Conservation (phyloP, 2,329 filamentous ascomycete genomes). For the Calonectria pteridis region DNA sequence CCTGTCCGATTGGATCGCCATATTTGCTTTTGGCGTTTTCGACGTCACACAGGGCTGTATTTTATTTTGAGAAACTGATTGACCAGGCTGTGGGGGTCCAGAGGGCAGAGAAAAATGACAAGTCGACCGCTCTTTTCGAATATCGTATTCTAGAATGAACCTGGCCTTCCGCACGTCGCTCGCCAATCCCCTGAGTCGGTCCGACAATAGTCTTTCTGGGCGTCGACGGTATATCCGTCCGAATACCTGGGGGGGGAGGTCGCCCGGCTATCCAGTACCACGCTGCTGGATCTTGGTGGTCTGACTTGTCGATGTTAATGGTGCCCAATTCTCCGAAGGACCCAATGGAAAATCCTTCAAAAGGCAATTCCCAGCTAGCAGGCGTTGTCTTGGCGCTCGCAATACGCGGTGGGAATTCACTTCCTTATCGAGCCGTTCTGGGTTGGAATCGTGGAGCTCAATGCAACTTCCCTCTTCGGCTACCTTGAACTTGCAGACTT, state of each 20-base stretch:
- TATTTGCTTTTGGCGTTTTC: conserved; percentile 4
- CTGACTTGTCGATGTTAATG: conserved; percentile 21
- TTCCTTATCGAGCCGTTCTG: background rate
- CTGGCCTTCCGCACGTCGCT: background rate
- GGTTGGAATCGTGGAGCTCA: conserved; percentile 18
- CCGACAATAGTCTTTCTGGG: conserved; percentile 19
- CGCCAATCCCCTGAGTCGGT: background rate
- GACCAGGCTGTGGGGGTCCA: background rate
- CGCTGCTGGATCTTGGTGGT: conserved; percentile 24
- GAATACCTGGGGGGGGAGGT: conserved; percentile 11
- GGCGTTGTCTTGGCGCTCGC: background rate
- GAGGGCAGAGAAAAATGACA: background rate
- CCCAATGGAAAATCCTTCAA: background rate
- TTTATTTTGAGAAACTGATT: background rate
- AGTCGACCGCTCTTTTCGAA: background rate
- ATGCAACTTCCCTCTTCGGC: conserved; percentile 22
- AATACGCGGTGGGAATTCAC: background rate
- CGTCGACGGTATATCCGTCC: background rate
- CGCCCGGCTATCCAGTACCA: conserved; percentile 27
- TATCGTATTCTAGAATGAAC: background rate
- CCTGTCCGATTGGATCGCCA: conserved; percentile 21
- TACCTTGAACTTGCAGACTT: conserved; percentile 14
- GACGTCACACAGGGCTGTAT: background rate
- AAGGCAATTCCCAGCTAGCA: background rate
- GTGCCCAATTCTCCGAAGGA: conserved; percentile 16